phyloP scores from a whole-genome alignment of 352 stramenopile genomes.

The Globisporangium acanthophoron region DNA sequence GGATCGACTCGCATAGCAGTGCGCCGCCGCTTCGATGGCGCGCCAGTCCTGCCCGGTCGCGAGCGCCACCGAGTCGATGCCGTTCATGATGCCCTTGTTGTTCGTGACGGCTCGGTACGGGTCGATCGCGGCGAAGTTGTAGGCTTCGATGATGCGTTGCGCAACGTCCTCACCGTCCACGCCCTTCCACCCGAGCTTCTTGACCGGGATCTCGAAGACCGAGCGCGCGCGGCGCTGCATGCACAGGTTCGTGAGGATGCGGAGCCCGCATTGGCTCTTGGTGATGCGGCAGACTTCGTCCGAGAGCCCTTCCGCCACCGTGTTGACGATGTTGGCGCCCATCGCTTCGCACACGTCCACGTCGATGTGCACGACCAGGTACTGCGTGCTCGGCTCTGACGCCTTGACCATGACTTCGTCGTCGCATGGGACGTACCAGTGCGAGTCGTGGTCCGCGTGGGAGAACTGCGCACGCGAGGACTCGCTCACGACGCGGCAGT shows the following conservation, averaged over 20 bases:
- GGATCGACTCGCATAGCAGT: constrained; percentile 77
- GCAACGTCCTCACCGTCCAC: constrained; percentile 72
- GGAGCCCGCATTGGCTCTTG: constrained; percentile 57
- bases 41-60: constrained; percentile 84
- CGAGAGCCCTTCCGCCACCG: constrained; percentile 74
- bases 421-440: constrained; percentile 60
- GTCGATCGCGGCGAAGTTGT: constrained; percentile 81
- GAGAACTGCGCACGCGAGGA: constrained; percentile 17
- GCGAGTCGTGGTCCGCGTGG: constrained; percentile 11
- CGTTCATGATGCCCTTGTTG: constrained; percentile 91
- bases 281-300: constrained; percentile 67
- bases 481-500: constrained; percentile 73
- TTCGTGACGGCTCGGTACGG: constrained; percentile 83
- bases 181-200: constrained; percentile 76
- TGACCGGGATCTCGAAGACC: constrained; percentile 66
- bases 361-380: constrained; percentile 82
- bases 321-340: constrained; percentile 89
- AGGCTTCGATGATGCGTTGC: constrained; percentile 72
- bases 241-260: constrained; percentile 88
- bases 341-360: constrained; percentile 88
- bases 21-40: constrained; percentile 74
- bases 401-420: constrained; percentile 50
- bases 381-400: constrained; percentile 25
- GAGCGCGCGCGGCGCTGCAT: constrained; percentile 70
- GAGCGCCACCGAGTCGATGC: constrained; percentile 73